phyloP scores from a whole-genome alignment of 352 stramenopile genomes.

The Globisporangium camurandrum region DNA sequence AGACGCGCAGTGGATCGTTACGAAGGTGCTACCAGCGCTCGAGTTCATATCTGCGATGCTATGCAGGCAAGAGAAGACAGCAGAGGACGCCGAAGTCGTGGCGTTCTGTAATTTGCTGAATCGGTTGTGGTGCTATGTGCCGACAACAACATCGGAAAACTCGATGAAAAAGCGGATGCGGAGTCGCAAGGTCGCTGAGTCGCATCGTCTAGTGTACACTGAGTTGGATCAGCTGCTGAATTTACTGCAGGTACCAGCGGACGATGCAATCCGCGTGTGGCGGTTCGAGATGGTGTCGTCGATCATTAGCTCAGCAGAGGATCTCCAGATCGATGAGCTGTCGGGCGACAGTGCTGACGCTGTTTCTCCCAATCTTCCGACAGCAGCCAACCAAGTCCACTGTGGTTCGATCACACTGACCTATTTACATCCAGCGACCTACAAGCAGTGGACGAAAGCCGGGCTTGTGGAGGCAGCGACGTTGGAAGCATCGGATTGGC shows the following conservation, averaged over 20 bases:
- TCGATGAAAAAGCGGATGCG: not conserved
- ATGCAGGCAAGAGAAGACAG: not conserved
- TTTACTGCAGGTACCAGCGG: not conserved
- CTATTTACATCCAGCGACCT: not conserved
- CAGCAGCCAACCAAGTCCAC: not conserved
- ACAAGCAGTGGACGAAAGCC: not conserved
- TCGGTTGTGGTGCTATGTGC: not conserved
- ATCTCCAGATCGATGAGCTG: not conserved
- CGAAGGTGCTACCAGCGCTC: conserved; percentile 1
- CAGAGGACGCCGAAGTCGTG: not conserved
- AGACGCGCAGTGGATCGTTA: not conserved
- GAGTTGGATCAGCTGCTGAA: conserved; percentile 8
- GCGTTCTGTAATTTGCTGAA: not conserved
- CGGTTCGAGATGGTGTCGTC: not conserved
- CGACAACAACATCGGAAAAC: not conserved
- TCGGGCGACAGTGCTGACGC: not conserved
- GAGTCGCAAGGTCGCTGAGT: conserved; percentile 2
- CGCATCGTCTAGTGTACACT: conserved; percentile 3
- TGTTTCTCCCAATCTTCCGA: no score
- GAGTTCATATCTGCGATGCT: not conserved
- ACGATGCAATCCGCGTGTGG: conserved; percentile 1
- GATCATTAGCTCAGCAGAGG: not conserved
- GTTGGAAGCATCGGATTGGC: not conserved
- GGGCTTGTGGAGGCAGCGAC: not conserved
- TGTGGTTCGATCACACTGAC: not conserved